These are phyloP conservation scores for Dichotomopilus funicola DNA, from an alignment of 2,329 filamentous ascomycete species.

Conservation along the genomic window DNA sequence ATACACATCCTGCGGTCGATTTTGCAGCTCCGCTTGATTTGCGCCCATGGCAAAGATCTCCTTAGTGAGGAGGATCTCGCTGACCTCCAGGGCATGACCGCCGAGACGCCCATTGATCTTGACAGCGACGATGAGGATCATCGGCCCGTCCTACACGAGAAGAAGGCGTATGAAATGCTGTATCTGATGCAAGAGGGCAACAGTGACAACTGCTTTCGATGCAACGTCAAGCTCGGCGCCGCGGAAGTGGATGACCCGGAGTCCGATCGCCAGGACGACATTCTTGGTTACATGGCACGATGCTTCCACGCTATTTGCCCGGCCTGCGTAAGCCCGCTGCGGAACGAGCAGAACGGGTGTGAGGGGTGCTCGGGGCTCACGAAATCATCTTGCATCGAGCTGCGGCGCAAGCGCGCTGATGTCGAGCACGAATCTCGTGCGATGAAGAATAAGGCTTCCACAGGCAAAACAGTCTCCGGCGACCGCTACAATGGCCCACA, in stretches of 20 bases:
- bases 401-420: constrained; percentile 57
- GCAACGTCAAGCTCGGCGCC: constrained; percentile 56
- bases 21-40: constrained; percentile 79
- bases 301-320: constrained; percentile 84
- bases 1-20: constrained; percentile 91
- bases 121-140: constrained; percentile 67
- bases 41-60: constrained; percentile 89
- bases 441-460: constrained; percentile 49
- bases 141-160: constrained; percentile 53
- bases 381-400: constrained; percentile 57
- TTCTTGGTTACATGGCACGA: constrained; percentile 72
- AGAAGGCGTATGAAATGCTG: constrained; percentile 79
- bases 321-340: constrained; percentile 59
- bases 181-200: constrained; percentile 77
- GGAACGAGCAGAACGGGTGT: constrained; percentile 34
- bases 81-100: constrained; percentile 72
- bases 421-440: constrained; percentile 48
- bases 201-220: constrained; percentile 65
- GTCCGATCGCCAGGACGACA: constrained; percentile 53
- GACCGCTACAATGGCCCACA: constrained; percentile 75
- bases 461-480: constrained; percentile 48
- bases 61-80: constrained; percentile 77
- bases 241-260: constrained; percentile 51
- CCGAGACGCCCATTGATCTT: constrained; percentile 79
- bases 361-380: constrained; percentile 10